Evolutionary conservation across 139 green algal genomes (phyloP).

Genomic region (Edaphochlamys debaryana): DNA sequence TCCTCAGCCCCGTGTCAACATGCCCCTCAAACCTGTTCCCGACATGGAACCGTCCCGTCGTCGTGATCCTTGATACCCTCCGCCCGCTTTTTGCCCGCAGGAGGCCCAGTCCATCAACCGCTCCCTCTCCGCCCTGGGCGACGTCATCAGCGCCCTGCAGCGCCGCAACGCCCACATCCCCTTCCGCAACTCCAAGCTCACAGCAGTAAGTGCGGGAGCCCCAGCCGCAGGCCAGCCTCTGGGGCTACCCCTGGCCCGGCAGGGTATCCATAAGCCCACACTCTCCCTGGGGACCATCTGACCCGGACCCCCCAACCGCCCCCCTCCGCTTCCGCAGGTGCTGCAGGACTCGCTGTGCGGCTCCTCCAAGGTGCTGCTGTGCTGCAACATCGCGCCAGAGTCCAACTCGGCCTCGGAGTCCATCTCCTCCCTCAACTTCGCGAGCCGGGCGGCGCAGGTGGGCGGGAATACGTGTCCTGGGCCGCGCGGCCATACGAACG

Average conservation of each 20-base stretch:
- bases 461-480: no score
- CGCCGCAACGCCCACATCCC: conserved; percentile 77
- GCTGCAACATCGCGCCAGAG: conserved; percentile 74
- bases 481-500: no score
- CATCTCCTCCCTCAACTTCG: conserved; percentile 81
- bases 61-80: no score
- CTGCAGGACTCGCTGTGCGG: conserved; percentile 73
- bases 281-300: background rate
- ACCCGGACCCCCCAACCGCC: conserved; percentile 36
- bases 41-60: no score
- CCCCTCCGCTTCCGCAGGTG: no score
- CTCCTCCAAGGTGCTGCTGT: conserved; percentile 73
- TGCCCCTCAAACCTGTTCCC: no score
- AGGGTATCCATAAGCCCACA: background rate
- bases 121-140: conserved; percentile 73
- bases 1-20: no score
- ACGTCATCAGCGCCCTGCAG: conserved; percentile 60
- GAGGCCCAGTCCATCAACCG: conserved; percentile 92
- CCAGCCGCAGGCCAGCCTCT: no score
- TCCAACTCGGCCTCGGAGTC: conserved; percentile 60
- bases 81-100: no score
- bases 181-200: conserved; percentile 93
- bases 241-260: background rate
- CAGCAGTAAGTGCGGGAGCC: conserved; percentile 62
- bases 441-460: conserved; percentile 65